These are phyloP conservation scores for Fusarium phyllophilum DNA, from an alignment of 2,329 filamentous ascomycete species.

Conservation along the genomic window DNA sequence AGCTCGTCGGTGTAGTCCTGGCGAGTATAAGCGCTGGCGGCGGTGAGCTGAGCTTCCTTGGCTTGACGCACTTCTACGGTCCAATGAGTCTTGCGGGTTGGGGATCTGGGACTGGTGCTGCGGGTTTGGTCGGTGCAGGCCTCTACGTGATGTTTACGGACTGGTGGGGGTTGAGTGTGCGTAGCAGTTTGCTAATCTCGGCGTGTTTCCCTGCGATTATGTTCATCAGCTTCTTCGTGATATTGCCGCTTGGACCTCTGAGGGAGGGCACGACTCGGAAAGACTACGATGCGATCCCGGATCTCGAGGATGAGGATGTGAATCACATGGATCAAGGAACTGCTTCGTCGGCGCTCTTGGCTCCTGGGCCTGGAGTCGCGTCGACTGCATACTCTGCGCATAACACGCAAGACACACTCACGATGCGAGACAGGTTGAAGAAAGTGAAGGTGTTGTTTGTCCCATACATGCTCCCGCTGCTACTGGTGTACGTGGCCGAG, in stretches of 20 bases:
- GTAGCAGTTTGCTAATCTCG: slow-evolving; percentile 77
- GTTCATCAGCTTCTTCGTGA: slow-evolving; percentile 84
- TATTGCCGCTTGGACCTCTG: slow-evolving; percentile 78
- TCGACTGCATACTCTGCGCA: slow-evolving; percentile 53
- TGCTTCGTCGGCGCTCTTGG: slow-evolving; percentile 61
- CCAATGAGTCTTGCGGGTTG: slow-evolving; percentile 87
- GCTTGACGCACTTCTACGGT: slow-evolving; percentile 93
- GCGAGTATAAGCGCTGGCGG: slow-evolving; percentile 87
- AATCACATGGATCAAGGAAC: slow-evolving; percentile 50
- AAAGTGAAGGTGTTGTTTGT: slow-evolving; percentile 77
- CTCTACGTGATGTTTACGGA: slow-evolving; percentile 89
- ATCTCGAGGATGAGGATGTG: slow-evolving; percentile 52
- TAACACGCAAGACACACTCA: slow-evolving; percentile 40
- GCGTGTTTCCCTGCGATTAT: slow-evolving; percentile 84
- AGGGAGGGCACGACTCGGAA: slow-evolving; percentile 55
- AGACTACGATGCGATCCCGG: slow-evolving; percentile 65
- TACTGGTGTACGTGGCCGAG: slow-evolving; percentile 94
- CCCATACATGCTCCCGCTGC: slow-evolving; percentile 86
- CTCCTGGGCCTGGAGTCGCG: slow-evolving; percentile 52
- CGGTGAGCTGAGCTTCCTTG: slow-evolving; percentile 91
- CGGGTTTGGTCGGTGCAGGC: slow-evolving; percentile 86
- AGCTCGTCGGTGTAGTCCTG: slow-evolving; percentile 84
- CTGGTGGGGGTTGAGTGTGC: slow-evolving; percentile 78
- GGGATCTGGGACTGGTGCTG: slow-evolving; percentile 91
- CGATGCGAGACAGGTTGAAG: slow-evolving; percentile 64